phyloP scores from a whole-genome alignment of 2,329 filamentous ascomycete genomes.

The Cladophialophora carrionii region DNA sequence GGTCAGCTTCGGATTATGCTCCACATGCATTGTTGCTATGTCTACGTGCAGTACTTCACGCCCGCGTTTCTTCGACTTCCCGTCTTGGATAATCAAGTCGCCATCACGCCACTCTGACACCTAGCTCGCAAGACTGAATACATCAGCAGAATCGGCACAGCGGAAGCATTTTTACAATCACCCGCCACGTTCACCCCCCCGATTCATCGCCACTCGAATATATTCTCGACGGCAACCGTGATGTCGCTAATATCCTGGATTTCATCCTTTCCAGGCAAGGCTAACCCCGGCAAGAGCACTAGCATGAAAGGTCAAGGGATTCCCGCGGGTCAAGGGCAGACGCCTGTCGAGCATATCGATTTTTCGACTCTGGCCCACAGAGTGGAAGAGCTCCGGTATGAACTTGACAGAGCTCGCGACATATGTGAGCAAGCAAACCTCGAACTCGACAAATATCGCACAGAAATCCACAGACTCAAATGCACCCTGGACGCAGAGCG shows the following conservation, averaged over 20 bases:
- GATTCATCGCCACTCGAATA: neutral
- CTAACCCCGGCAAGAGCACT: neutral
- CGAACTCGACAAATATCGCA: constrained; percentile 26
- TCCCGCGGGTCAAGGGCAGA: neutral
- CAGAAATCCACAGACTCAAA: constrained; percentile 25
- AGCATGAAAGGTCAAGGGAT: neutral
- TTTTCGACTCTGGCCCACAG: constrained; percentile 29
- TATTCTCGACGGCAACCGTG: neutral
- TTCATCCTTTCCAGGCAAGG: constrained; percentile 5
- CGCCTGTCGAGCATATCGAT: constrained; percentile 11
- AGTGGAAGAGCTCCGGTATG: constrained; percentile 23
- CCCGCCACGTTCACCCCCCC: neutral
- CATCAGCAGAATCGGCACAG: no score
- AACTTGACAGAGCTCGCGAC: constrained; percentile 24
- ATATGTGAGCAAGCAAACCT: constrained; percentile 31
- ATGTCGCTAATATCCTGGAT: constrained; percentile 24
- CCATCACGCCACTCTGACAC: neutral
- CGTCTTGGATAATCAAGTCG: neutral
- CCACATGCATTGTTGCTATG: neutral
- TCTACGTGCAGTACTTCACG: neutral
- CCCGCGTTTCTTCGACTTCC: neutral
- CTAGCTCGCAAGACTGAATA: no score
- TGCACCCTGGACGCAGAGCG: constrained; percentile 8
- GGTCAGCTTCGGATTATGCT: neutral
- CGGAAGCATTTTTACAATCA: no score